Evolutionary conservation across 2,329 filamentous ascomycete genomes (phyloP).

Genomic region (Fusarium decemcellulare): DNA sequence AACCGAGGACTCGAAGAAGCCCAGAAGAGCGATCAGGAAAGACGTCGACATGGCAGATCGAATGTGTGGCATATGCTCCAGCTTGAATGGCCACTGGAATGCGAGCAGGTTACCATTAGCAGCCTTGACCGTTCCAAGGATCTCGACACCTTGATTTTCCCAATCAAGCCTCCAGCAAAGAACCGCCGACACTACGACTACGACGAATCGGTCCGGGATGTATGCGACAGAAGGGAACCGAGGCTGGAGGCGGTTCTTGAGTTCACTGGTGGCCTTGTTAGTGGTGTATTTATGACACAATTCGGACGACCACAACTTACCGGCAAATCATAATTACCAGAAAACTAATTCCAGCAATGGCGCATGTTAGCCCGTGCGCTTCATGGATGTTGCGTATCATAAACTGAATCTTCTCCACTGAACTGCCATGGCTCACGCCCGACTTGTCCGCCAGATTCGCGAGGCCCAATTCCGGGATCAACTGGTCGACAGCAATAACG

Average conservation of each 20-base stretch:
- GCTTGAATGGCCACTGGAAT: constrained; percentile 88
- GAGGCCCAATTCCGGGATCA: constrained; percentile 91
- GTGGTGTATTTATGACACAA: not conserved
- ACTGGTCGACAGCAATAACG: constrained; percentile 94
- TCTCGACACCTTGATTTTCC: constrained; percentile 83
- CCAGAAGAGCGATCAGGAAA: constrained; percentile 92
- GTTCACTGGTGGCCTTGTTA: constrained; percentile 66
- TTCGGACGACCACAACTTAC: constrained; percentile 60
- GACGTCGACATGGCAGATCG: constrained; percentile 90
- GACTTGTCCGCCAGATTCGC: constrained; percentile 72
- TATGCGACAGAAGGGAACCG: constrained; percentile 87
- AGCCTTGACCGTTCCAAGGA: constrained; percentile 86
- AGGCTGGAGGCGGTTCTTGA: constrained; percentile 86
- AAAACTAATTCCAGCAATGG: constrained; percentile 85
- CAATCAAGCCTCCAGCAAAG: constrained; percentile 83
- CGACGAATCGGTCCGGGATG: constrained; percentile 90
- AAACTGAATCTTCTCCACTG: constrained; percentile 87
- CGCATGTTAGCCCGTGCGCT: constrained; percentile 81
- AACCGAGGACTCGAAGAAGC: constrained; percentile 98
- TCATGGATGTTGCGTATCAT: constrained; percentile 76
- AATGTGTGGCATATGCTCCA: constrained; percentile 83
- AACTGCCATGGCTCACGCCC: constrained; percentile 86
- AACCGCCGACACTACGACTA: constrained; percentile 88
- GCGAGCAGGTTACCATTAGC: constrained; percentile 79
- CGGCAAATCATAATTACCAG: constrained; percentile 90